phyloP scores from a whole-genome alignment of 73 alveolate species.

The Effrenium voratum region DNA sequence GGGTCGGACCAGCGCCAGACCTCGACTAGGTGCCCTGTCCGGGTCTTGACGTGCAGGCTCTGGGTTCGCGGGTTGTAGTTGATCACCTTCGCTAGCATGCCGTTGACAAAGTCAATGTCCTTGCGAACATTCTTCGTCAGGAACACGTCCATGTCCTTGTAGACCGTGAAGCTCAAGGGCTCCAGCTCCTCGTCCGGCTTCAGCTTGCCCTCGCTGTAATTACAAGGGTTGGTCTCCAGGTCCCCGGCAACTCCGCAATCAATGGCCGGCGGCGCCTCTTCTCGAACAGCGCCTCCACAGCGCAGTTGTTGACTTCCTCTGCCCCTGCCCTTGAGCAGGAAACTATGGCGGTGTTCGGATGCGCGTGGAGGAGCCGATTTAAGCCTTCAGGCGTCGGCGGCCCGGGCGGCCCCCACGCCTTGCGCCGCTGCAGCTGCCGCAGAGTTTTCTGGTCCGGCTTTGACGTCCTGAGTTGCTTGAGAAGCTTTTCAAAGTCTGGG shows the following conservation, averaged over 20 bases:
- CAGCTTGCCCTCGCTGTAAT: background rate
- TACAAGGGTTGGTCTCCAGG: background rate
- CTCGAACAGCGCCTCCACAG: background rate
- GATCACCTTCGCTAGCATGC: background rate
- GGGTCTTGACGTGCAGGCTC: background rate
- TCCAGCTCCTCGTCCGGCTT: background rate
- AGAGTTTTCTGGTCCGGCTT: background rate
- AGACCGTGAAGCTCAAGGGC: background rate
- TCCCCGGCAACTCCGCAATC: background rate
- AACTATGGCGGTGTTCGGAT: background rate
- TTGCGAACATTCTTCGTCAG: background rate
- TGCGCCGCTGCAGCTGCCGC: background rate
- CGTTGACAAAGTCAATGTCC: background rate
- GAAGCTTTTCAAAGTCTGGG: background rate
- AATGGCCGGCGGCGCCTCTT: background rate
- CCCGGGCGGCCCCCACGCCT: conserved; percentile 8
- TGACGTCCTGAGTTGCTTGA: background rate
- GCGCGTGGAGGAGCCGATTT: background rate
- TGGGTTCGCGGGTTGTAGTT: background rate
- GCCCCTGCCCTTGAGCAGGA: background rate
- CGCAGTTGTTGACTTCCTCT: background rate
- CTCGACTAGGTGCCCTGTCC: no score
- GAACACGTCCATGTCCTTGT: background rate
- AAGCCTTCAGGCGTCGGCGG: background rate
- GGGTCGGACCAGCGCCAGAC: no score